These are phyloP conservation scores for Hermanozyma aechmeae DNA, from an alignment of 805 yeast genomes.

Conservation along the genomic window DNA sequence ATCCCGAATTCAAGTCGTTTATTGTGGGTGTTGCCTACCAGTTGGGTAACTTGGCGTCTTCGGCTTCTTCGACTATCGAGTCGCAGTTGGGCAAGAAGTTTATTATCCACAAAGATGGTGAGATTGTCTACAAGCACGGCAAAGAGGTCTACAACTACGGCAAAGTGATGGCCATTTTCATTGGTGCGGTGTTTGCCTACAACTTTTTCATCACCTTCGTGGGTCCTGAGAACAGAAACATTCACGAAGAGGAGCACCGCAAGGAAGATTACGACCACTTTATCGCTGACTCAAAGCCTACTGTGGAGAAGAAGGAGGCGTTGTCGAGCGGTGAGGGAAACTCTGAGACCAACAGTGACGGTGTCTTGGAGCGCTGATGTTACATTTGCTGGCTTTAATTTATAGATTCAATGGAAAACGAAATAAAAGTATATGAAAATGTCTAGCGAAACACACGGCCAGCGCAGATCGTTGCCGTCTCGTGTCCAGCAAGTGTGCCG, in stretches of 20 bases:
- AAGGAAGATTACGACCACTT: conserved; percentile 1
- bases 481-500: too few relatives aligned
- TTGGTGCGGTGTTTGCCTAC: conserved; percentile 55
- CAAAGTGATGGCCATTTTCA: conserved; percentile 62
- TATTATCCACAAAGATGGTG: conserved; percentile 31
- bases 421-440: too few relatives aligned
- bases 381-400: too few relatives aligned
- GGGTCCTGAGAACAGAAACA: conserved; percentile 53
- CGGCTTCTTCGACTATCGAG: conserved; percentile 66
- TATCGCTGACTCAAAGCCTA: conserved; percentile 2
- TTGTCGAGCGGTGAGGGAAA: too few relatives aligned
- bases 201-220: conserved; percentile 36
- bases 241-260: too few relatives aligned
- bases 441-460: too few relatives aligned
- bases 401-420: too few relatives aligned
- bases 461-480: too few relatives aligned
- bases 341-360: too few relatives aligned
- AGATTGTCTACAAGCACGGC: too few relatives aligned
- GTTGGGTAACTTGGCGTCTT: conserved; percentile 63
- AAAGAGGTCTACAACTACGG: conserved; percentile 43
- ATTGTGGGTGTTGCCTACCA: conserved; percentile 58
- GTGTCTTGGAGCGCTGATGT: too few relatives aligned
- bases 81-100: conserved; percentile 51
- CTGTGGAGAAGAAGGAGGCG: conserved; percentile 2
- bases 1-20: conserved; percentile 44